These are phyloP conservation scores for Perilla frutescens DNA, from an alignment of 257 asterid genomes.

Conservation along the genomic window DNA sequence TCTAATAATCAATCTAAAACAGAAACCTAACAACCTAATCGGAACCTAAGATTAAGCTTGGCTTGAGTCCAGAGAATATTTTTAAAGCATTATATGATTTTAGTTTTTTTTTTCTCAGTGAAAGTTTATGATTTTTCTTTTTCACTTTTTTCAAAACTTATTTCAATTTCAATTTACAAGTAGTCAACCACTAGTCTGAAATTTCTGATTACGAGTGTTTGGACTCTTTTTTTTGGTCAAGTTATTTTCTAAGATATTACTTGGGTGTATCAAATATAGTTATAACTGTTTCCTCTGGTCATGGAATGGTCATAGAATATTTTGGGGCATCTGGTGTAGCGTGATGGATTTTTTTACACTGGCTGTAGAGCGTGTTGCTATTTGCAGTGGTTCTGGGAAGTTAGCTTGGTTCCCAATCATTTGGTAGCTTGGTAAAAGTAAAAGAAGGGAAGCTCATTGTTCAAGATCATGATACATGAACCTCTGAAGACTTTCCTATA, in stretches of 20 bases:
- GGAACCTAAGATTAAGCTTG: slow-evolving; percentile 6
- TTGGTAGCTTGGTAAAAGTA: slow-evolving; percentile 9
- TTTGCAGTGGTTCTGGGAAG: background rate
- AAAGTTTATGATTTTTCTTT: background rate
- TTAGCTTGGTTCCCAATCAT: background rate
- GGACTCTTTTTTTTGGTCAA: background rate
- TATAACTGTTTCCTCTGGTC: background rate
- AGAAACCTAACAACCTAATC: slow-evolving; percentile 20
- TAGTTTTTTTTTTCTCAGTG: background rate
- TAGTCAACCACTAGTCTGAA: background rate
- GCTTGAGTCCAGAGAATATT: background rate
- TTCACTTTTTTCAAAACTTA: background rate
- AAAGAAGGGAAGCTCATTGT: slow-evolving; percentile 1
- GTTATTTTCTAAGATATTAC: background rate
- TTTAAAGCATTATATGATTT: background rate
- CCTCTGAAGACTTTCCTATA: slow-evolving; percentile 3
- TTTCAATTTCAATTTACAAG: slow-evolving; percentile 5
- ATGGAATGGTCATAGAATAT: background rate
- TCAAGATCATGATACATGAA: background rate
- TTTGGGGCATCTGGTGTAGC: background rate
- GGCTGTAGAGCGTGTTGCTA: background rate
- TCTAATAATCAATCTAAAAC: no score
- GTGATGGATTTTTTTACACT: background rate
- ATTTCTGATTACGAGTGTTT: background rate
- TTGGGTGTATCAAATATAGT: background rate